Evolutionary conservation across 768 basidiomycete genomes (phyloP).

Genomic region (Dacryopinax primogenitus): DNA sequence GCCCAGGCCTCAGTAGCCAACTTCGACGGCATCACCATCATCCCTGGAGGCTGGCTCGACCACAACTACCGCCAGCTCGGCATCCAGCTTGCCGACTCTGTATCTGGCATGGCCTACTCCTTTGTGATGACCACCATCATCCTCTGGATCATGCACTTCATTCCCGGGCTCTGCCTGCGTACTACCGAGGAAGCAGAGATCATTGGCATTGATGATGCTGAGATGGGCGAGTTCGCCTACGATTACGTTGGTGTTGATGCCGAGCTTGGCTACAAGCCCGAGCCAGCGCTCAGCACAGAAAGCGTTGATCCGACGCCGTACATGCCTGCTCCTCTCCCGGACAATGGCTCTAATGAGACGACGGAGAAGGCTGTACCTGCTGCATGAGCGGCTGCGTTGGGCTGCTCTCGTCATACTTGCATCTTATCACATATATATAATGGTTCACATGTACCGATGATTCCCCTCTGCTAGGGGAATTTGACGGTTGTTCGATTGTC

Average conservation of each 20-base stretch:
- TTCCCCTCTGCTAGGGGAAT: not conserved
- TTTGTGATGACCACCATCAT: conserved; percentile 72
- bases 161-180: conserved; percentile 67
- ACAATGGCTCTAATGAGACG: not conserved
- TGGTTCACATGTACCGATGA: not conserved
- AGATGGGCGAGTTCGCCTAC: conserved; percentile 83
- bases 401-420: not conserved
- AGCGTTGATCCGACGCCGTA: not conserved
- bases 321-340: not conserved
- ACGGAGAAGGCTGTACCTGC: not conserved
- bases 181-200: conserved; percentile 33
- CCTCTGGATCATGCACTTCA: conserved; percentile 77
- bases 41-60: conserved; percentile 77
- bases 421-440: conserved; percentile 3
- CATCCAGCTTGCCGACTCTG: conserved; percentile 68
- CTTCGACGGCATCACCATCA: conserved; percentile 55
- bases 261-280: conserved; percentile 30
- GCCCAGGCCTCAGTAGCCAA: conserved; percentile 61
- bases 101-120: conserved; percentile 51
- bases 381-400: not conserved
- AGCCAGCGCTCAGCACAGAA: not conserved
- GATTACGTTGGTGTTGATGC: conserved; percentile 70
- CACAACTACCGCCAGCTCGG: conserved; percentile 55
- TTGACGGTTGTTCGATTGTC: conserved; percentile 5
- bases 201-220: conserved; percentile 76